These are phyloP conservation scores for Aethionema arabicum DNA, from an alignment of 345 rosid genomes.

Conservation along the genomic window DNA sequence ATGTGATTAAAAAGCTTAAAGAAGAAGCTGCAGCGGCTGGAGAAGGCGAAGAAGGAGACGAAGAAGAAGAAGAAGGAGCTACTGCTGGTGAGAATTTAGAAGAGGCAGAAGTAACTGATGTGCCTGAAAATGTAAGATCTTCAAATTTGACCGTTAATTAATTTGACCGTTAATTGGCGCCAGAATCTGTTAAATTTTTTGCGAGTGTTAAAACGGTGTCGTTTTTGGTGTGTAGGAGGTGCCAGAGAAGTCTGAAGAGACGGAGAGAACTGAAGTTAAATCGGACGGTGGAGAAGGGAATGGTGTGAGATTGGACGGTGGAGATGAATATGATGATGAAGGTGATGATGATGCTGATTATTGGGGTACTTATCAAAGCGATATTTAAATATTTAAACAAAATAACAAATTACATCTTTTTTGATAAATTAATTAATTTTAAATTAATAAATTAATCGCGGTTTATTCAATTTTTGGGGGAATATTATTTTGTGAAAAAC, in stretches of 20 bases:
- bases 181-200: conserved; percentile 7
- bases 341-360: conserved; percentile 28
- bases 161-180: conserved; percentile 1
- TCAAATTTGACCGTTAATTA: not conserved
- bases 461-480: too few relatives aligned
- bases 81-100: conserved; percentile 22
- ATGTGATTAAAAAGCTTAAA: conserved; percentile 57
- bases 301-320: conserved; percentile 35
- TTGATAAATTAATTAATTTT: not conserved
- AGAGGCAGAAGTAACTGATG: conserved; percentile 38
- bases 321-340: conserved; percentile 28
- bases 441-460: not conserved
- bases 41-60: conserved; percentile 41
- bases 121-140: conserved; percentile 24
- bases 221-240: conserved; percentile 44
- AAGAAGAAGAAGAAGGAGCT: conserved; percentile 30
- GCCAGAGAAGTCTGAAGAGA: conserved; percentile 29
- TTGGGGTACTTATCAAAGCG: conserved; percentile 28
- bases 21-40: conserved; percentile 47
- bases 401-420: not conserved
- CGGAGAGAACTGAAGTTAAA: conserved; percentile 31
- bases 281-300: conserved; percentile 35
- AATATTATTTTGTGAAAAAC: too few relatives aligned
- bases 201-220: not conserved
- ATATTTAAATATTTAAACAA: conserved; percentile 15